Base-by-base conservation (phyloP, 2,329 filamentous ascomycete genomes). In the Rhynchosporium agropyri region DNA sequence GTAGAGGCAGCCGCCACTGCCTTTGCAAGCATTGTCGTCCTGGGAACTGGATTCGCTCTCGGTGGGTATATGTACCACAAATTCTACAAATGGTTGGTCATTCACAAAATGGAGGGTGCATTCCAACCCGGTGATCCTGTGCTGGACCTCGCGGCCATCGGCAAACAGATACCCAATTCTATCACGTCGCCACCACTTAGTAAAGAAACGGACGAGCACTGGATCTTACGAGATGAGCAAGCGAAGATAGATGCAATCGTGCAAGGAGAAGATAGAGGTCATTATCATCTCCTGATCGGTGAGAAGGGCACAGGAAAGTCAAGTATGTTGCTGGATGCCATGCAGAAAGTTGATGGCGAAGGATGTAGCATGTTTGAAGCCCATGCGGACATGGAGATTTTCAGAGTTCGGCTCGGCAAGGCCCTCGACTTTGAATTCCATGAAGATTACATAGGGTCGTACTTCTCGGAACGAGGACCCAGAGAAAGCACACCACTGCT, bases 261-360 rank as follows among this genome's bases (percentile, higher is more conserved):
- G 29, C 79, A 83, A 54, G 95, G 95, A 0, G 77, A 81, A 2
- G 81, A 85, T 33, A 80, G 81, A 51, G 95, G 95, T 10, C 92
- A 96, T 73, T 99, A 99, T 73, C 91, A 95, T 76, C 83, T 99
- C 2, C 80, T 99, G 2, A 87, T 98, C 53, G 95, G 95, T 50
- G 95, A 98, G 74, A 98, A 99, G 78, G 95, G 95, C 4, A 96
- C 91, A 0, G 95, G 95, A 6, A 99, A 99, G 80, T 96, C 91
- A 64, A 96, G 91, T 69, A 98, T 99, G 95, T 79, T 99, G 71
- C 82, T 99, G 26, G 92, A 98, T 74, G 91, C 92, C 8, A 99
- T 99, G 94, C 87, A 89, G 60, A 96, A 96, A 76, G 89, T 93
- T 61, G 85, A 97, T 66, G 95, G 92, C 3, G 89, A 95, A 65